These are phyloP conservation scores for Mycena vulgaris DNA, from an alignment of 768 basidiomycete species.

Conservation along the genomic window DNA sequence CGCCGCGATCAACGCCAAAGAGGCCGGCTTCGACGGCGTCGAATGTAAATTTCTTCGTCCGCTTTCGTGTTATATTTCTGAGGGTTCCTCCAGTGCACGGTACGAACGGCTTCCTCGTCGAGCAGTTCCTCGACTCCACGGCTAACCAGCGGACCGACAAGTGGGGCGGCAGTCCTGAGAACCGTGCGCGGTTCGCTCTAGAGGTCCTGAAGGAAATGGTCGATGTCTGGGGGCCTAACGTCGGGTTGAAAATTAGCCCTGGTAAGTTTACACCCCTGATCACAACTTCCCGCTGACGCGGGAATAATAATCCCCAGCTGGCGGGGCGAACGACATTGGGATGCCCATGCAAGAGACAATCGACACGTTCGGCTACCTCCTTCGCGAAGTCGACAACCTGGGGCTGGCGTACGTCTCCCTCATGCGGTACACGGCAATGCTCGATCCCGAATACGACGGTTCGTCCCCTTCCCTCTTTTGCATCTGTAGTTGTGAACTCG, in stretches of 20 bases:
- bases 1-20: slow-evolving; percentile 56
- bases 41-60: slow-evolving; percentile 26
- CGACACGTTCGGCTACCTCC: no score
- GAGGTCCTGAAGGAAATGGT: slow-evolving; percentile 50
- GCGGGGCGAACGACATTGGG: slow-evolving; percentile 28
- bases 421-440: slow-evolving; percentile 43
- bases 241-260: slow-evolving; percentile 51
- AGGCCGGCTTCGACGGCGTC: slow-evolving; percentile 32
- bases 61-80: neutral
- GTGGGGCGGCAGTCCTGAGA: no score
- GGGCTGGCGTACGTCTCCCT: slow-evolving; percentile 51
- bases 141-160: slow-evolving; percentile 55
- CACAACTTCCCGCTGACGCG: no score
- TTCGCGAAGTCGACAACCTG: slow-evolving; percentile 30
- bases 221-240: slow-evolving; percentile 51
- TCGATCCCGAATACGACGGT: slow-evolving; percentile 36
- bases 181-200: slow-evolving; percentile 55
- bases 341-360: slow-evolving; percentile 35
- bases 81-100: slow-evolving; percentile 33
- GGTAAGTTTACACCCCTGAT: slow-evolving; percentile 36
- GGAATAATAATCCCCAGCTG: slow-evolving; percentile 38
- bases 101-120: slow-evolving; percentile 51
- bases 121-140: slow-evolving; percentile 51
- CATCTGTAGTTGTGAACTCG: no score
- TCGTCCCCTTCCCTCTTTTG: no score